A percentile compares a stretch with the other conserved stretches of the same genome.
Conservation (phyloP, 306 rosid species). For the Heteromeles arbutifolia region DNA sequence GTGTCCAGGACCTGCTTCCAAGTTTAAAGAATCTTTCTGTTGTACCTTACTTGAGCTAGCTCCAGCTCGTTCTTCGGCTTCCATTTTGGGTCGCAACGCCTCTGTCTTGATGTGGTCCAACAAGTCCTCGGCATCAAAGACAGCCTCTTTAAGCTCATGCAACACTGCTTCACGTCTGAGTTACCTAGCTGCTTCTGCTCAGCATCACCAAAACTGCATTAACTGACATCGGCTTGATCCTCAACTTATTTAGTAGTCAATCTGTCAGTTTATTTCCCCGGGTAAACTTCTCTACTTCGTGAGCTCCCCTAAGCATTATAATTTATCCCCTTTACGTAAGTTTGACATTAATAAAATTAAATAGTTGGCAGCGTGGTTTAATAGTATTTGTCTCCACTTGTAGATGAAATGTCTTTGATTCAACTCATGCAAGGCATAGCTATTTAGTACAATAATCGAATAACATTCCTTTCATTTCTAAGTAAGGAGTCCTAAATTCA, state of each 20-base stretch:
- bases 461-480: too few relatives aligned
- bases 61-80: neutral
- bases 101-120: slow-evolving; percentile 20
- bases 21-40: neutral
- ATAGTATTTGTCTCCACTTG: too few relatives aligned
- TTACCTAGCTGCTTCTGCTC: slow-evolving; percentile 14
- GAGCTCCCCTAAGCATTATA: neutral
- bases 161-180: slow-evolving; percentile 2
- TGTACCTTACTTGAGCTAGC: neutral
- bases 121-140: slow-evolving; percentile 3
- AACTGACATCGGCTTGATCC: neutral
- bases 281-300: neutral
- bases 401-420: too few relatives aligned
- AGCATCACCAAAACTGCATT: slow-evolving; percentile 19
- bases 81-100: neutral
- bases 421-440: too few relatives aligned
- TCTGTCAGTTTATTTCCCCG: neutral
- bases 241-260: neutral
- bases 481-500: too few relatives aligned
- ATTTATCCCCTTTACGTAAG: too few relatives aligned
- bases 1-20: neutral
- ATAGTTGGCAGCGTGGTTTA: too few relatives aligned
- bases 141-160: neutral
- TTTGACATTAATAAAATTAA: too few relatives aligned
- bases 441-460: too few relatives aligned